phyloP scores from a whole-genome alignment of 495 filamentous ascomycete species.

The Halenospora varia region DNA sequence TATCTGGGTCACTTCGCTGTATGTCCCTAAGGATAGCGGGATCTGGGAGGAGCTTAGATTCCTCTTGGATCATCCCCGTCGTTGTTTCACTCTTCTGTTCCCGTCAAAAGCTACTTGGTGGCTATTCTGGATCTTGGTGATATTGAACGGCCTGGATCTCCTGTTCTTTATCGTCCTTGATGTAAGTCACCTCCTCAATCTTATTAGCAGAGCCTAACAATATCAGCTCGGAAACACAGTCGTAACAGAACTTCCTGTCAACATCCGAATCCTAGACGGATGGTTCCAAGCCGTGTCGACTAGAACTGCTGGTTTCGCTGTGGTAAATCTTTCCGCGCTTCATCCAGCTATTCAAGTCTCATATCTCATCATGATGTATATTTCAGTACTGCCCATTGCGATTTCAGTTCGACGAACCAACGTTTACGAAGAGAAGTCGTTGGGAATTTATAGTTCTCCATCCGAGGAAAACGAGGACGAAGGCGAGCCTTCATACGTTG shows the following conservation, averaged over 20 bases:
- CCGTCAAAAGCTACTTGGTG: slow-evolving; percentile 91
- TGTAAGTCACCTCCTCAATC: slow-evolving; percentile 42
- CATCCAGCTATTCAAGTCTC: slow-evolving; percentile 93
- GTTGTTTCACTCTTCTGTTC: slow-evolving; percentile 93
- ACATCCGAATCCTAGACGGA: slow-evolving; percentile 73
- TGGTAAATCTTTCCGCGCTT: slow-evolving; percentile 68
- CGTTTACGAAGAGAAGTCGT: slow-evolving; percentile 91
- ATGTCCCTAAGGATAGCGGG: slow-evolving; percentile 54
- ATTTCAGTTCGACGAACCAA: slow-evolving; percentile 92
- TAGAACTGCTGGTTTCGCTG: slow-evolving; percentile 81
- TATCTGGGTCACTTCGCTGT: slow-evolving; percentile 70
- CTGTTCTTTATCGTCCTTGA: slow-evolving; percentile 90
- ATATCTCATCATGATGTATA: slow-evolving; percentile 99
- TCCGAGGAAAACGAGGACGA: slow-evolving; percentile 44
- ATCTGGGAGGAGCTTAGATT: slow-evolving; percentile 87
- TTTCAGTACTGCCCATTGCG: slow-evolving; percentile 92
- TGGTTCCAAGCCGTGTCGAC: slow-evolving; percentile 86
- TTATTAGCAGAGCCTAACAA: slow-evolving; percentile 5
- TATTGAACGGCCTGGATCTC: slow-evolving; percentile 77
- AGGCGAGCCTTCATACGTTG: slow-evolving; percentile 72
- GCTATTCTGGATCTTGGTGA: slow-evolving; percentile 81
- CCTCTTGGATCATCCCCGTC: slow-evolving; percentile 86
- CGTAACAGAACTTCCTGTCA: slow-evolving; percentile 57
- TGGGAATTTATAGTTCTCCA: slow-evolving; percentile 65
- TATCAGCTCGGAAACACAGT: slow-evolving; percentile 61